A percentile compares a stretch with the other conserved stretches of the same genome.
These are phyloP conservation scores for Daldinia concentrica DNA, from an alignment of 495 filamentous ascomycete genomes.

Conservation along the genomic window DNA sequence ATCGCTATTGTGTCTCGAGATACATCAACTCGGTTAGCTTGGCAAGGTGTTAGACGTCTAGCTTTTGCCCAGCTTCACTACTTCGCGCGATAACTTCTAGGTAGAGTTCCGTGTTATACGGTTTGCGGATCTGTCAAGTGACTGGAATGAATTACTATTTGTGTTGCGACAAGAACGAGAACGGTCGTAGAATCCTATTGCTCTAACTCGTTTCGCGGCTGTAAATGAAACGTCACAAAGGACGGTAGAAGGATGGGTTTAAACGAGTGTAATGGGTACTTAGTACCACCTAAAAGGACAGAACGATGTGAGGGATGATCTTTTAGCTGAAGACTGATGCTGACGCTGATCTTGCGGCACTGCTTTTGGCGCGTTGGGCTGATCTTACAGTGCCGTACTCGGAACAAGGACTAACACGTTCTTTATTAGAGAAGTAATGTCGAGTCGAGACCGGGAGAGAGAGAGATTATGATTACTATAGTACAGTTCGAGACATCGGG, in stretches of 20 bases:
- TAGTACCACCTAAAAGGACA: conserved; percentile 56
- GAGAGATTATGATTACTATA: not conserved
- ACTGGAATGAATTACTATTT: conserved; percentile 19
- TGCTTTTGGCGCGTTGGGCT: conserved; percentile 11
- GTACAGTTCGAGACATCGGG: conserved; percentile 12
- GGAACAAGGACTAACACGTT: conserved; percentile 22
- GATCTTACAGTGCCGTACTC: conserved; percentile 19
- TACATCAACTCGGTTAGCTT: conserved; percentile 37
- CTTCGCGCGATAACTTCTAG: conserved; percentile 3
- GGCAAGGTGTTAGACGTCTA: not conserved
- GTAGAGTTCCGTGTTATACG: conserved; percentile 10
- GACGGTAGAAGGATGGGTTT: conserved; percentile 21
- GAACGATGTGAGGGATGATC: conserved; percentile 13
- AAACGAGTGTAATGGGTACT: conserved; percentile 71
- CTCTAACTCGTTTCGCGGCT: conserved; percentile 15
- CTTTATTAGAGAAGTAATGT: not conserved
- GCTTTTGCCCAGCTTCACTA: conserved; percentile 17
- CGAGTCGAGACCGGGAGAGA: conserved; percentile 7
- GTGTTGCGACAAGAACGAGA: conserved; percentile 9
- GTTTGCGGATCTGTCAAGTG: conserved; percentile 1
- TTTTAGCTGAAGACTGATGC: conserved; percentile 25
- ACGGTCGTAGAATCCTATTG: conserved; percentile 24
- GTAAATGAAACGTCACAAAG: conserved; percentile 20
- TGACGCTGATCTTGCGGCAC: conserved; percentile 34
- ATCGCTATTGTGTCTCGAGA: conserved; percentile 26